Base-by-base conservation (phyloP, 495 filamentous ascomycete species). In the Bacidia rubella region DNA sequence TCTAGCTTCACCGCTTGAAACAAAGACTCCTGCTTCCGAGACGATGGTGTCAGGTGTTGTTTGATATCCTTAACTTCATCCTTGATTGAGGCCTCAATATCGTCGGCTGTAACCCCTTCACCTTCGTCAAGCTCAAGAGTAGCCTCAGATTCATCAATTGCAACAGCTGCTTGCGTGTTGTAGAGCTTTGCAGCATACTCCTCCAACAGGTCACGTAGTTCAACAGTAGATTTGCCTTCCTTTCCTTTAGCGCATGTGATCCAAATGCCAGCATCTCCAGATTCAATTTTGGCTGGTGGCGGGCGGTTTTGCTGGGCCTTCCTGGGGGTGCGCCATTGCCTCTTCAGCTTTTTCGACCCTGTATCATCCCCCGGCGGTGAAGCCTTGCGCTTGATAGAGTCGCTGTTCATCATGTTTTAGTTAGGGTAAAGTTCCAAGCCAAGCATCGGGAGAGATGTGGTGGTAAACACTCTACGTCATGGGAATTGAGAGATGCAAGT, bases 261-360 rank as follows among this genome's bases (percentile, higher is more conserved):
- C 41, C 90, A 96, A 25, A 97, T 84, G 11, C 92, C 92, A 42
- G 74, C 71, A 64, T 92, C 87, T 15, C 92, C 92, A 22, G 79
- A 70, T 56, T 86, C 80, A 53, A 88, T 77, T 38, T 44, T 58
- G 21, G 60, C 19, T 4, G 47, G 55, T 20, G 53, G 40, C 20
- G 25, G 25, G 32, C 29, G 22, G 20, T 49, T 26, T 17, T 42
- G 19, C 20, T 52, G 46, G 20, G 52, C 46, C 45, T 58, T 57
- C 24, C 42, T 57, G n/a, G 52, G 60, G 20, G 54, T 49, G 23
- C 50, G 47, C 57, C 57, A 60, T 57, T 52, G 57, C 43, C 55
- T 60, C 41, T 44, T 44, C 41, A 17, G 41, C 47, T 53, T 60
- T 61, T 44, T 56, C 58, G 42, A 47, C 45, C 45, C 43, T 21